Evolutionary conservation across 2,329 filamentous ascomycete species (phyloP).

Genomic region (Neofusicoccum parvum): DNA sequence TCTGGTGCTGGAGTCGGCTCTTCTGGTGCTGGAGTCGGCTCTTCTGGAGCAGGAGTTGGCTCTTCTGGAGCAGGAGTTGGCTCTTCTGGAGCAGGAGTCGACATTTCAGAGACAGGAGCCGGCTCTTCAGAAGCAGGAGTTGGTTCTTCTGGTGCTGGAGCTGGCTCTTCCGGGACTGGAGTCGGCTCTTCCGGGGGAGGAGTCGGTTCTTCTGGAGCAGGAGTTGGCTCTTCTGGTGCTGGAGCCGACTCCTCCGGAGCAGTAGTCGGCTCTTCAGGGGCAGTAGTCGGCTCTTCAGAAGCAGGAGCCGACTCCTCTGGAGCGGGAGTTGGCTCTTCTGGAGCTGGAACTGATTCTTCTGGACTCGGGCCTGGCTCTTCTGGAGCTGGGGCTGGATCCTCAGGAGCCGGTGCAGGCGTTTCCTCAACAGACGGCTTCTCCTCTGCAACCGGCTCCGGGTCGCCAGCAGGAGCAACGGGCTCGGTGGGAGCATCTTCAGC

Average conservation of each 20-base stretch:
- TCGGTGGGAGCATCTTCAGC: neutral
- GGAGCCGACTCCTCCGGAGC: too few relatives aligned
- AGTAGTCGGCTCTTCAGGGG: neutral
- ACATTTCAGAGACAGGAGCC: too few relatives aligned
- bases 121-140: too few relatives aligned
- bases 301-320: neutral
- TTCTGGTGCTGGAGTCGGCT: neutral
- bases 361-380: too few relatives aligned
- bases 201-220: neutral
- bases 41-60: neutral
- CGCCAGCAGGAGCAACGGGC: neutral
- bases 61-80: neutral
- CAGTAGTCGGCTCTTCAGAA: neutral
- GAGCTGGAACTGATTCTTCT: neutral
- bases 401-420: neutral
- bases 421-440: neutral
- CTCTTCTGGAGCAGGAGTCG: too few relatives aligned
- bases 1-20: neutral
- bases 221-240: neutral
- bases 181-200: neutral
- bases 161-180: neutral
- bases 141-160: neutral
- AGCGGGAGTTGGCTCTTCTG: too few relatives aligned
- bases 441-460: neutral
- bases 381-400: neutral